Conservation (phyloP, 208 protist species). For the Acanthamoeba healyi region DNA sequence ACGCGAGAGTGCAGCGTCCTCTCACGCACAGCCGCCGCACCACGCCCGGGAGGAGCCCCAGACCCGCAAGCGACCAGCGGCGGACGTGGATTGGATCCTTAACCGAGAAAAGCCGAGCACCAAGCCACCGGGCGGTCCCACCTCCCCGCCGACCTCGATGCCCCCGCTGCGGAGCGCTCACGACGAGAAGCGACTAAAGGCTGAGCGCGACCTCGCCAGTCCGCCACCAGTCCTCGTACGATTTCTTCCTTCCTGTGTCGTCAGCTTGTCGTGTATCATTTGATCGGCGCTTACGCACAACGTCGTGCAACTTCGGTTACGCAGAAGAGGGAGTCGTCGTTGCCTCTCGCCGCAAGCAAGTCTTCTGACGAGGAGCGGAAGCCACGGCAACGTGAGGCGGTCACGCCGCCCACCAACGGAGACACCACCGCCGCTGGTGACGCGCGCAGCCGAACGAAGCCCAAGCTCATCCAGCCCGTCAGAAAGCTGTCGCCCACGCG, state of each 20-base stretch:
- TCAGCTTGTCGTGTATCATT: background rate
- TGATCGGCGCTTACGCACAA: background rate
- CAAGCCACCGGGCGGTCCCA: background rate
- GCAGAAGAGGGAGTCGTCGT: slow-evolving; percentile 16
- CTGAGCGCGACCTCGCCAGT: background rate
- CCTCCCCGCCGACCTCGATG: background rate
- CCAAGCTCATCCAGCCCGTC: slow-evolving; percentile 23
- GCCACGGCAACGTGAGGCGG: no score
- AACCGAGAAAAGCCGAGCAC: slow-evolving; percentile 40
- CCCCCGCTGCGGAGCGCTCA: background rate
- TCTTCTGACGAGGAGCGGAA: background rate
- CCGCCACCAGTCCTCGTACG: background rate
- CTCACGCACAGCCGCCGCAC: background rate
- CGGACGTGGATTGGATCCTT: slow-evolving; percentile 57
- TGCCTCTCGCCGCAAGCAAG: background rate
- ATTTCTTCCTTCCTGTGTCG: background rate
- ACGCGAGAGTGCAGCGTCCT: background rate
- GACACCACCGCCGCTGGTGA: no score
- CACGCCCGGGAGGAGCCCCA: background rate
- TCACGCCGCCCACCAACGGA: no score
- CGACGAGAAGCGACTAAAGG: background rate
- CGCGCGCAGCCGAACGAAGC: background rate
- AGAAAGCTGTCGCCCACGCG: slow-evolving; percentile 4
- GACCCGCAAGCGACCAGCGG: slow-evolving; percentile 13
- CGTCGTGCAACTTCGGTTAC: background rate